Evolutionary conservation across 2,329 filamentous ascomycete genomes (phyloP), one percentile per base, ranked within the genome.

Genomic region (Periconia digitata): DNA sequence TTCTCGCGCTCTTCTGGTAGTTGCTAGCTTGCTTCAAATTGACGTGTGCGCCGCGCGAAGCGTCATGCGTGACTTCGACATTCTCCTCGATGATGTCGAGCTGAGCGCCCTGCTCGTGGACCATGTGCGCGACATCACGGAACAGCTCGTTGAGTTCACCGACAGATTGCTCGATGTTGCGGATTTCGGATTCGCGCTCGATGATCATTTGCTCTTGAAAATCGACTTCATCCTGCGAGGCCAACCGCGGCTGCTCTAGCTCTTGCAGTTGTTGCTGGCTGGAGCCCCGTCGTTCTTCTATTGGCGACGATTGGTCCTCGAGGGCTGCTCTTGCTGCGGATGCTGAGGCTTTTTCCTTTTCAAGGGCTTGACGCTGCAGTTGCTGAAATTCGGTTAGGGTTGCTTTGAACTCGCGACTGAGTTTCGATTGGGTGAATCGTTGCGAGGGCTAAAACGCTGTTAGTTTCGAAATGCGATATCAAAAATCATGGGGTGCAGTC

Each of bases 111-210:
- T 99, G 94, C 74, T 97, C 92, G 52, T 85, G 85, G 43, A 99
- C 92, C 71, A 99, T 96, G 71, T 96, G 91, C 40, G 92, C 94
- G n/a, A 99, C 91, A 76, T 99, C 92, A 54, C 92, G 83, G 79
- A 99, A 99, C 37, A 99, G 81, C 66, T 97, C 94, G 64, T 99
- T 99, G 54, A 99, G 77, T 65, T 99, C 94, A 46, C 89, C 89
- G 6, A 99, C 94, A 46, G 89, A 91, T 72, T 96, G 92, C 75
- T 97, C 94, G 63, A 99, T 99, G 69, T 95, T 95, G 53, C 92
- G 86, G 58, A 99, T 99, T 76, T 99, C 94, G 48, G 90, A 85
- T 72, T 99, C 94, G 45, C 95, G 91, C 78, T 99, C 92, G 52
- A 95, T 86, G 66, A 99, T 99, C 49, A 99, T 79, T 15, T 88